These are phyloP conservation scores for Neonectria hederae DNA, from an alignment of 2,329 filamentous ascomycete genomes.

Conservation along the genomic window DNA sequence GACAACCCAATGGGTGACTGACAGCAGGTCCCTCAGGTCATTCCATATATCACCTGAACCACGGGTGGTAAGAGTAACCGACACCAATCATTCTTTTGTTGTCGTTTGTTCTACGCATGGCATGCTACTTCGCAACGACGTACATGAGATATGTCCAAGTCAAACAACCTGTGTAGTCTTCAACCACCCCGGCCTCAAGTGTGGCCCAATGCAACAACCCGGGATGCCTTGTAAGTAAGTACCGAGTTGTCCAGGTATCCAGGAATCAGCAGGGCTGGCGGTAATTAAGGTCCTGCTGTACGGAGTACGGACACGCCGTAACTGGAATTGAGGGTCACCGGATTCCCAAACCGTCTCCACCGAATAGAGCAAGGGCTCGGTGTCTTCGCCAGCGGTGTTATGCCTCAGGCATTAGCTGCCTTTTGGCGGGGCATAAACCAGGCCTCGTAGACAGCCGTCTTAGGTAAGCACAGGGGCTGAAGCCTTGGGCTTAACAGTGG, in stretches of 20 bases:
- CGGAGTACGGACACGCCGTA: neutral
- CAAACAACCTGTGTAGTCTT: neutral
- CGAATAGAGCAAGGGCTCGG: neutral
- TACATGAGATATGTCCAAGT: neutral
- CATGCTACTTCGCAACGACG: neutral
- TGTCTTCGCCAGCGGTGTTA: neutral
- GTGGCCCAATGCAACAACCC: neutral
- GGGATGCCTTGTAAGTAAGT: neutral
- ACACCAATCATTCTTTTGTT: neutral
- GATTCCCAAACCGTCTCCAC: neutral
- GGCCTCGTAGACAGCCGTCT: constrained; percentile 19
- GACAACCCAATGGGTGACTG: neutral
- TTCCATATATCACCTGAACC: neutral
- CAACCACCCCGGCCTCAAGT: neutral
- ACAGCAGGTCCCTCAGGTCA: neutral
- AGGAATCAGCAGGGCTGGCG: neutral
- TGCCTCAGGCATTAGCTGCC: constrained; percentile 37
- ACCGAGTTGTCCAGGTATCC: neutral
- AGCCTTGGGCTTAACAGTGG: constrained; percentile 22
- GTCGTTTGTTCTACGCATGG: neutral
- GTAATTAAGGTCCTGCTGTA: neutral
- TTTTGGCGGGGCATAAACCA: constrained; percentile 21
- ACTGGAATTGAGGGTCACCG: neutral
- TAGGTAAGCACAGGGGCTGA: constrained; percentile 44
- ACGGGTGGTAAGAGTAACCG: neutral